phyloP scores from a whole-genome alignment of 1,139 yeast genomes.

The Candida sp. region DNA sequence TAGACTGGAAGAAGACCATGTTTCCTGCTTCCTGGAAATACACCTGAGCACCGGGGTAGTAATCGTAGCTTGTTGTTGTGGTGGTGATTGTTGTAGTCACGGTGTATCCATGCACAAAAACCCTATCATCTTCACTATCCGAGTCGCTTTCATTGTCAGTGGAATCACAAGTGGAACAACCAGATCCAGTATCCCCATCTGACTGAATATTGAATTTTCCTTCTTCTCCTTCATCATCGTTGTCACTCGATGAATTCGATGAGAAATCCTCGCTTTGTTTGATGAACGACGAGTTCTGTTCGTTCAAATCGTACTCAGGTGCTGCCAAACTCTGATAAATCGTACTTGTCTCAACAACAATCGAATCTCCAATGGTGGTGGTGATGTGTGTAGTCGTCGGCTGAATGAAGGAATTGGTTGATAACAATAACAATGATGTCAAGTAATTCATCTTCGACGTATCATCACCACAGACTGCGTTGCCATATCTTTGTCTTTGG shows the following conservation, averaged over 20 bases:
- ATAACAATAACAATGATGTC: constrained; percentile 12
- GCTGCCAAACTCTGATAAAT: not conserved
- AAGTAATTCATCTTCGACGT: constrained; percentile 10
- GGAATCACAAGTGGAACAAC: no score
- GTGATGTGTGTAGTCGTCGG: constrained; percentile 6
- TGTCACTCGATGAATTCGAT: not conserved
- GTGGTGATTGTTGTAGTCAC: not conserved
- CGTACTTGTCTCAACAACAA: not conserved
- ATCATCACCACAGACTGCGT: not conserved
- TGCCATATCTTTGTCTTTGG: not conserved
- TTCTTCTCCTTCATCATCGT: not conserved
- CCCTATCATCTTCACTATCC: constrained; percentile 2
- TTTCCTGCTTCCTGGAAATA: not conserved
- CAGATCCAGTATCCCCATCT: no score
- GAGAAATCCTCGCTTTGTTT: not conserved
- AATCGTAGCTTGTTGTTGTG: not conserved
- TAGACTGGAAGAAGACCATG: not conserved
- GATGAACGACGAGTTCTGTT: not conserved
- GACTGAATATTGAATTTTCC: no score
- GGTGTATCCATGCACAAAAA: not conserved
- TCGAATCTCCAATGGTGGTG: not conserved
- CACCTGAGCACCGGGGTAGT: not conserved
- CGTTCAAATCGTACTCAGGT: not conserved
- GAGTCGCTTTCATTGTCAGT: no score
- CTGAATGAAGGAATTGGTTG: constrained; percentile 9